Evolutionary conservation across 2,329 filamentous ascomycete species (phyloP).

Genomic region (Penicillium sp.): DNA sequence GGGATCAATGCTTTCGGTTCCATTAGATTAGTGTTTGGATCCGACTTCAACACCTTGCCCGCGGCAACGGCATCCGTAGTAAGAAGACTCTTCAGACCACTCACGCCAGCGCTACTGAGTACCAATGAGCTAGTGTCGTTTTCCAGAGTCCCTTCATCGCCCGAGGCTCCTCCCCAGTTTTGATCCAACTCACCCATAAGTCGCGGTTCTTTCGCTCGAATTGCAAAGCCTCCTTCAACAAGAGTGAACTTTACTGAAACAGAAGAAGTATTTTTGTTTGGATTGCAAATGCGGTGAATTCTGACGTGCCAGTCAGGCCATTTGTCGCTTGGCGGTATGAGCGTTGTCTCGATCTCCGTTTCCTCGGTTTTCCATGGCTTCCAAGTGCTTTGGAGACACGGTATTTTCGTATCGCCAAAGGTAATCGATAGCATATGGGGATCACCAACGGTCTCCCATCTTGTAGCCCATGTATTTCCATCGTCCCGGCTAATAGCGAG

Average conservation of each 20-base stretch:
- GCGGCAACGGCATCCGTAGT: not conserved
- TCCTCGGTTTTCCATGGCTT: slow-evolving; percentile 11
- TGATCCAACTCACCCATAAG: not conserved
- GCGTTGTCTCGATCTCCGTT: slow-evolving; percentile 8
- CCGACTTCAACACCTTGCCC: slow-evolving; percentile 7
- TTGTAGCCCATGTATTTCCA: slow-evolving; percentile 41
- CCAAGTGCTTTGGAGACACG: slow-evolving; percentile 8
- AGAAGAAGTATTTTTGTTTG: not conserved
- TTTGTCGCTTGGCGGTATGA: slow-evolving; percentile 6
- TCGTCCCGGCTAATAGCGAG: slow-evolving; percentile 39
- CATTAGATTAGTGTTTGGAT: slow-evolving; percentile 8
- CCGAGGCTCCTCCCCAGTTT: not conserved
- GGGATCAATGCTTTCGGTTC: slow-evolving; percentile 4
- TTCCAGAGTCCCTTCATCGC: not conserved
- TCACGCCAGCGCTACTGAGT: not conserved
- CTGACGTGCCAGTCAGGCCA: slow-evolving; percentile 19
- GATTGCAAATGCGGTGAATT: slow-evolving; percentile 5
- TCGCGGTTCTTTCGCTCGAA: slow-evolving; percentile 3
- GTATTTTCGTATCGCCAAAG: not conserved
- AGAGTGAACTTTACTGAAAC: not conserved
- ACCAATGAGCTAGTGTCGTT: not conserved
- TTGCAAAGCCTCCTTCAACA: slow-evolving; percentile 8
- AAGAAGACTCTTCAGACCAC: not conserved
- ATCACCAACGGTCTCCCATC: slow-evolving; percentile 29
- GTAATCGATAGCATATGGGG: not conserved